Evolutionary conservation across 2,329 filamentous ascomycete species (phyloP), one percentile per base, ranked within the genome.

Genomic region (Apiospora rasikravindrae): DNA sequence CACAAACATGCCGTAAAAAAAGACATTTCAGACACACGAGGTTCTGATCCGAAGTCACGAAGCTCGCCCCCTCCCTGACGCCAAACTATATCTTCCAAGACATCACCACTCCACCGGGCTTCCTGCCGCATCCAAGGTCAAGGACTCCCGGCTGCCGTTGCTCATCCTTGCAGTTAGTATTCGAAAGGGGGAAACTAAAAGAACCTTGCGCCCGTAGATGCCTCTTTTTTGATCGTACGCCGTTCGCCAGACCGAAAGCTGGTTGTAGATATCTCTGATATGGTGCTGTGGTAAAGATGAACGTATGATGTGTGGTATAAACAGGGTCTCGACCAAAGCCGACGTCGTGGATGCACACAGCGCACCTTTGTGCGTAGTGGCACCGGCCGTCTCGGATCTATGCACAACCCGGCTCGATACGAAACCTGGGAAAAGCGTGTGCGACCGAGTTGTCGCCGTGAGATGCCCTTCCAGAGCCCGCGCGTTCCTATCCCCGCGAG

Each of bases 221-320:
- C 79, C 78, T 78, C 78, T 79, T 75, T 76, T 72, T 75, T 75
- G 75, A 81, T 81, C 79, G 80, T 84, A 81, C 82, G 82, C 82
- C 82, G 78, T 83, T 83, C 82, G 82, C 82, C 82, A 77, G 76
- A 74, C 79, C 77, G 77, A 78, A 78, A 80, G 77, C 77, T 77
- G 78, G 77, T 75, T 75, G 71, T 53, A 76, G 74, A 75, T 77
- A 77, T 76, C 74, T 75, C 47, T 42, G 57, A 70, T 75, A 73
- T 74, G 75, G 77, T 76, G 76, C 74, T 76, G 76, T 78, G 75
- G 76, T 76, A 73, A 78, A 74, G 75, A 45, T 74, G 74, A 77
- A 77, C 75, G 75, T 76, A 76, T 70, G 72, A 64, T 76, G 73
- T 73, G 72, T 75, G 72, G 72, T 73, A 76, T 78, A 75, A 73